A percentile compares a stretch with the other conserved stretches of the same genome.
These are phyloP conservation scores for Sonneratia alba DNA, from an alignment of 345 rosid genomes.

Conservation along the genomic window DNA sequence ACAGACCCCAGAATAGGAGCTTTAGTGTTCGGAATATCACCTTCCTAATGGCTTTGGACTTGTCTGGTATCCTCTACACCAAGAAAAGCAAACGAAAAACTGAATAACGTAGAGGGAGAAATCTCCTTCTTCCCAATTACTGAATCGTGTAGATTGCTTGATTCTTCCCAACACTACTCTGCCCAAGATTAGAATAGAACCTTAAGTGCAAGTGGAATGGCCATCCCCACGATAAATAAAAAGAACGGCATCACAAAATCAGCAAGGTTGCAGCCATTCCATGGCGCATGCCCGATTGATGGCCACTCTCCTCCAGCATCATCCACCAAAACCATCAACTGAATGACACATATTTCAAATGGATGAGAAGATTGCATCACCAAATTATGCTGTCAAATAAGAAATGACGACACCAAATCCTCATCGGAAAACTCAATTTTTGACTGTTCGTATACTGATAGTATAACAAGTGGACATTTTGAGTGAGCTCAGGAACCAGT, in stretches of 20 bases:
- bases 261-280: constrained; percentile 88
- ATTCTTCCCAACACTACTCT: not conserved
- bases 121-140: not conserved
- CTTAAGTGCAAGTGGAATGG: constrained; percentile 71
- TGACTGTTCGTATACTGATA: not conserved
- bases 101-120: not conserved
- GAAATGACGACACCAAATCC: not conserved
- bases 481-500: no score
- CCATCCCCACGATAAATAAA: constrained; percentile 80
- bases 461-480: no score
- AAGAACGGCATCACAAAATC: constrained; percentile 98
- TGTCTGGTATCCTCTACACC: constrained; percentile 40
- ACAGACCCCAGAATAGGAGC: constrained; percentile 84
- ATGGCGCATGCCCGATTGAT: constrained; percentile 67
- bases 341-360: not conserved
- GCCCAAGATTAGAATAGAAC: no score
- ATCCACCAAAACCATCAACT: constrained; percentile 89
- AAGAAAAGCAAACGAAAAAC: constrained; percentile 2
- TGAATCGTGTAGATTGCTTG: not conserved
- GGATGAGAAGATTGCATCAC: not conserved
- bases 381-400: not conserved
- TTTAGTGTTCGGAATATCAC: constrained; percentile 56
- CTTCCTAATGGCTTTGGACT: constrained; percentile 40
- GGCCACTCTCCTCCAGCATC: constrained; percentile 96
- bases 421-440: not conserved